Base-by-base conservation (phyloP, 768 basidiomycete genomes). In the Leucocoprinus leucothites region DNA sequence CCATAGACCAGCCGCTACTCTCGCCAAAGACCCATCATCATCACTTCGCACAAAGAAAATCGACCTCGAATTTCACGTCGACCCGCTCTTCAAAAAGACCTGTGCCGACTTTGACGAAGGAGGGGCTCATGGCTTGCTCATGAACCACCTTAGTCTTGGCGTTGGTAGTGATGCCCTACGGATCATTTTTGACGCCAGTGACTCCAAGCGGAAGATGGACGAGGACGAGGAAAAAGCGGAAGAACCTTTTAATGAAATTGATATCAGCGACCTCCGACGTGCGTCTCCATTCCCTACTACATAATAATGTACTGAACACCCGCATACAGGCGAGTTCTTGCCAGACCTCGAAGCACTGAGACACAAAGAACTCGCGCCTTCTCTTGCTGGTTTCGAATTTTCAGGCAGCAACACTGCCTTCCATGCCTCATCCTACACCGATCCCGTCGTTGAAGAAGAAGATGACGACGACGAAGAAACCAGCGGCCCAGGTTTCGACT, bases 31-130 rank as follows among this genome's bases (percentile, higher is more conserved):
- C 60, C n/a, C n/a, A n/a, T 84, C 86, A 31, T 69, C 80, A 0
- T 85, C 92, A 54, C 76, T 99, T 18, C 82, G 86, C 60, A 89
- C 84, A 73, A 98, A 99, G 77, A 94, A 96, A 64, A 79, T 93
- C 43, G 97, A 99, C 56, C 80, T 98, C 28, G 97, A 98, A 66
- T 97, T 97, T 70, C 87, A 84, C 43, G 93, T 99, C 25, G 97
- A 99, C 66, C 97, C 97, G 1, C 77, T 99, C 31, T 99, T 99
- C 75, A 90, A 83, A 73, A 99, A 99, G 77, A 98, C 97, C 1
- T 92, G 88, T 63, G 96, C 92, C 21, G 97, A 99, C 66, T 98
- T 99, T 64, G 97, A 99, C 67, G 97, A 99, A 69, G 97, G 95
- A 40, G 96, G 97, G 46, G 97, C 97, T 0, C 87, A 91, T 57